Conservation (phyloP, 345 rosid species). For the Adansonia digitata region DNA sequence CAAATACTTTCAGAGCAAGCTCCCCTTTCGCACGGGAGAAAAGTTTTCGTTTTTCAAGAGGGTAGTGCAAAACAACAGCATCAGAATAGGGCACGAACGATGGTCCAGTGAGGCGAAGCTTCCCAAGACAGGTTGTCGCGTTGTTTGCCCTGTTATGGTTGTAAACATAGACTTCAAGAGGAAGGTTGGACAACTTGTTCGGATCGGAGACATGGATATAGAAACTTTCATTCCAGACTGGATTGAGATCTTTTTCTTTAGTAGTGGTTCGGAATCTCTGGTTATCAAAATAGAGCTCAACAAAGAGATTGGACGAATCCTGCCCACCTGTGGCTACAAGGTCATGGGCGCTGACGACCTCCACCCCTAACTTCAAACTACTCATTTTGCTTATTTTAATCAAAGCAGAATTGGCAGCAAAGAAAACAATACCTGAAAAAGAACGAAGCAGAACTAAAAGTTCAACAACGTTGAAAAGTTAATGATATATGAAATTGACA, state of each 20-base stretch:
- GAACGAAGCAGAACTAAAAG: not conserved
- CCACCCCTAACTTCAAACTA: conserved; percentile 78
- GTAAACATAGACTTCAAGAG: conserved; percentile 65
- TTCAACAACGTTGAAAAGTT: not conserved
- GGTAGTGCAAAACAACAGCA: conserved; percentile 70
- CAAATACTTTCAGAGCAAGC: conserved; percentile 67
- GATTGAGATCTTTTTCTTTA: conserved; percentile 64
- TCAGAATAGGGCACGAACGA: conserved; percentile 71
- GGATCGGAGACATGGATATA: conserved; percentile 76
- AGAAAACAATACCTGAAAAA: conserved; percentile 22
- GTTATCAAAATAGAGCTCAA: conserved; percentile 75
- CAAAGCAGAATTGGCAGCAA: conserved; percentile 2
- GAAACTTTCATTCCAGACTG: conserved; percentile 80
- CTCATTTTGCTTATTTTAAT: conserved; percentile 37
- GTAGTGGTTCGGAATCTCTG: conserved; percentile 62
- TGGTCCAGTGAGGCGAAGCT: conserved; percentile 63
- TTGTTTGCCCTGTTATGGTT: conserved; percentile 33
- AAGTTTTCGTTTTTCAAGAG: conserved; percentile 58
- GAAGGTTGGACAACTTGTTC: conserved; percentile 41
- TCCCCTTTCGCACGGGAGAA: conserved; percentile 69
- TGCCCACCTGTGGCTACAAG: conserved; percentile 58
- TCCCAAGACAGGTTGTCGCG: conserved; percentile 57
- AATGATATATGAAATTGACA: not conserved
- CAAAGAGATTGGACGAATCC: conserved; percentile 52
- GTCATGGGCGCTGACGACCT: conserved; percentile 70